Percentiles rank a stretch among this genome's conserved stretches.
Conservation (phyloP, 192 early-diverging fungal species). For the Coemansia furcata region DNA sequence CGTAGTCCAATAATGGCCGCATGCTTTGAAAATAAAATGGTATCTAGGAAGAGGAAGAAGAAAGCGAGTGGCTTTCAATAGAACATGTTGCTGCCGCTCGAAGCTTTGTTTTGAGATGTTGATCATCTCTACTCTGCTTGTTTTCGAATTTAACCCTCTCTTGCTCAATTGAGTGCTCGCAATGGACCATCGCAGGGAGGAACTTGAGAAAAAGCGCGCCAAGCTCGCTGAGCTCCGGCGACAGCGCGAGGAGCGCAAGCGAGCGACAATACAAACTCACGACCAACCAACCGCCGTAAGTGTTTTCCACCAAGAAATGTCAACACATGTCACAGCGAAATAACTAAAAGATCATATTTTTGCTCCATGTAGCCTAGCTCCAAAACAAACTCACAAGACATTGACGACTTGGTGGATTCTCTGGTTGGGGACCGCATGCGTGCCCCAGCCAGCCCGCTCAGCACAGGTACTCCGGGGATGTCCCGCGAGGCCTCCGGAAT, state of each 20-base stretch:
- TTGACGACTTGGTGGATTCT: slow-evolving; percentile 85
- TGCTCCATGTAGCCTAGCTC: slow-evolving; percentile 12
- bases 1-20: slow-evolving; percentile 13
- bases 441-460: slow-evolving; percentile 13
- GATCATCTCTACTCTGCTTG: not conserved
- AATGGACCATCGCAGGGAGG: slow-evolving; percentile 72
- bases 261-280: slow-evolving; percentile 28
- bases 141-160: not conserved
- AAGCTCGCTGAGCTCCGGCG: slow-evolving; percentile 88
- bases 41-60: not conserved
- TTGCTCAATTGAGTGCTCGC: not conserved
- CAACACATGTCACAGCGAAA: not conserved
- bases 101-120: too few relatives aligned
- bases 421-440: slow-evolving; percentile 63
- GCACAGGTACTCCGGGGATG: slow-evolving; percentile 8
- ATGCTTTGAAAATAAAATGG: not conserved
- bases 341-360: not conserved
- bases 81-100: not conserved
- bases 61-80: too few relatives aligned
- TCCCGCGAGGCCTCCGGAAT: slow-evolving; percentile 15
- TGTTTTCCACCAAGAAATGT: not conserved
- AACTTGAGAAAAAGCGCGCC: slow-evolving; percentile 88
- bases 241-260: slow-evolving; percentile 74
- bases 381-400: slow-evolving; percentile 58
- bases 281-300: slow-evolving; percentile 35